Base-by-base conservation (phyloP, 345 rosid species). In the Noccaea caerulescens region DNA sequence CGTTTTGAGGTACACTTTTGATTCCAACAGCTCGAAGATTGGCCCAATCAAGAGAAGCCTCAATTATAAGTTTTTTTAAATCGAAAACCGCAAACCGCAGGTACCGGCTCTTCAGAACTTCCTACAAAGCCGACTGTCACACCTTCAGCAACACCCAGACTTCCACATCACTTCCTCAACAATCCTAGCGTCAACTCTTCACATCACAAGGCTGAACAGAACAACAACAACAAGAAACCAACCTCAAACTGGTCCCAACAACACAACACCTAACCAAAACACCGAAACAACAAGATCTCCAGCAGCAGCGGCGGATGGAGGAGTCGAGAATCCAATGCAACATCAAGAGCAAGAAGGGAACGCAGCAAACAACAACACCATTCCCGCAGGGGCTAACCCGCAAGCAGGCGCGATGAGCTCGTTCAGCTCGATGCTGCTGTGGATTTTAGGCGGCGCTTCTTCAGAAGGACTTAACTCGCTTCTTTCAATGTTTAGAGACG, bases 361-460 rank as follows among this genome's bases (percentile, higher is more conserved):
- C 1, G 76, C 79, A 60, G 63, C 81, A 8, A 86, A 81, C 30
- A 27, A 27, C 73, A 27, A 27, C 73, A 47, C 79, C 53, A 81
- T 27, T 60, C 91, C 74, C 60, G 80, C 83, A 4, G 93, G 82
- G 76, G 63, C 84, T 10, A 86, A 78, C 46, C 64, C 82, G 0
- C 85, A 80, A 76, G 80, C 93, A 0, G 91, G 96, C 16, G 79
- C 83, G 2, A 82, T 88, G 96, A 94, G 84, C 84, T 88, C 98
- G 0, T 82, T 95, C 39, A 88, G 91, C 41, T 95, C 99, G 7
- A 69, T 95, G 72, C 69, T 95, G 79, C 73, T 95, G 57, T 88
- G 97, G 97, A 92, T 95, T 72, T 69, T 95, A 75, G 98, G 99
- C 16, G 99, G 98, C 61, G 98, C 98, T 54, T 89, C 99, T 11